These are phyloP conservation scores for Flagelloscypha sp. DNA, from an alignment of 768 basidiomycete genomes.

Conservation along the genomic window DNA sequence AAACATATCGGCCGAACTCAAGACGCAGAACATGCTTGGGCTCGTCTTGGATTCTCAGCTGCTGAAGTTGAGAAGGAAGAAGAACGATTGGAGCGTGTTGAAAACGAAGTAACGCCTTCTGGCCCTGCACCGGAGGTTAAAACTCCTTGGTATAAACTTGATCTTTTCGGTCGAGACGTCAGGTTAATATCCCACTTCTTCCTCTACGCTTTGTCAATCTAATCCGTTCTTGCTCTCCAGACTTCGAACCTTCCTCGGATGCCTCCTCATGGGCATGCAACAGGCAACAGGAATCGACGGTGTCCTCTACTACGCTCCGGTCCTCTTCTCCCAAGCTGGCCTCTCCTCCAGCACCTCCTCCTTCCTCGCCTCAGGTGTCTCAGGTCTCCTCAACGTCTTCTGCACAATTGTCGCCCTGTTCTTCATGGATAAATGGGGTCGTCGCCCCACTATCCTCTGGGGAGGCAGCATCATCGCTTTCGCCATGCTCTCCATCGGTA, in stretches of 20 bases:
- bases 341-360: slow-evolving; percentile 37
- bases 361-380: slow-evolving; percentile 43
- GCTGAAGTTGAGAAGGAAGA: slow-evolving; percentile 22
- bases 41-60: no score
- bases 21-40: slow-evolving; percentile 23
- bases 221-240: no score
- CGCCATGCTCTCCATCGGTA: slow-evolving; percentile 34
- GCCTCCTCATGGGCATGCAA: slow-evolving; percentile 37
- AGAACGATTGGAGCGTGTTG: no score
- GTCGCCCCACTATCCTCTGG: slow-evolving; percentile 30
- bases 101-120: no score
- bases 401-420: slow-evolving; percentile 30
- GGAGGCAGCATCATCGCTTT: slow-evolving; percentile 32
- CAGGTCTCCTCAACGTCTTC: slow-evolving; percentile 35
- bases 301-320: slow-evolving; percentile 34
- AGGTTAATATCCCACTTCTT: no score
- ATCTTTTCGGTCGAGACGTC: no score
- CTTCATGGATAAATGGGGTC: slow-evolving; percentile 33
- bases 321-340: slow-evolving; percentile 43
- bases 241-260: slow-evolving; percentile 30
- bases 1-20: slow-evolving; percentile 23
- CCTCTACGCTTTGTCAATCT: no score
- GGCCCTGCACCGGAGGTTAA: no score
- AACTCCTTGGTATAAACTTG: no score
- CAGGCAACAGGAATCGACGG: slow-evolving; percentile 29